Evolutionary conservation across 371 early-diverging fungal genomes (phyloP).

Genomic region (Lichtheimia ornata): DNA sequence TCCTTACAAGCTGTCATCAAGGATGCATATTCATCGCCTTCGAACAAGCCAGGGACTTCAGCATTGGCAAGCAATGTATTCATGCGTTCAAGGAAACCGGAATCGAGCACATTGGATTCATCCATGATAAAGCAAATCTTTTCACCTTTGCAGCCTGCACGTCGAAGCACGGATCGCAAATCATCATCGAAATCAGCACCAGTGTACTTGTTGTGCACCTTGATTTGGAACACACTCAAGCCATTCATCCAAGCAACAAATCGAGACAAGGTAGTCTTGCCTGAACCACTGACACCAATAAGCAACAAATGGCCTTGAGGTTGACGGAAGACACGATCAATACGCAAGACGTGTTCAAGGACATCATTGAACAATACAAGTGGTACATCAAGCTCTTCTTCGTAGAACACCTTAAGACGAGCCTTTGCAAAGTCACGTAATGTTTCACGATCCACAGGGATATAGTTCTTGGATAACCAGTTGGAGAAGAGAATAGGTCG

Average conservation of each 20-base stretch:
- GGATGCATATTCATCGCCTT: slow-evolving; percentile 96
- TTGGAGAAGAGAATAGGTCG: slow-evolving; percentile 97
- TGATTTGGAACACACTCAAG: slow-evolving; percentile 92
- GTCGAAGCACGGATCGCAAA: slow-evolving; percentile 85
- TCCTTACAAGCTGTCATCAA: slow-evolving; percentile 96
- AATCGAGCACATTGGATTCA: slow-evolving; percentile 95
- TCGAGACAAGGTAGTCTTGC: slow-evolving; percentile 95
- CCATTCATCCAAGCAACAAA: slow-evolving; percentile 99
- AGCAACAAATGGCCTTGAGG: slow-evolving; percentile 97
- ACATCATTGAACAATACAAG: slow-evolving; percentile 97
- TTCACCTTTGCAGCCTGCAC: slow-evolving; percentile 96
- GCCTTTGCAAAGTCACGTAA: slow-evolving; percentile 93
- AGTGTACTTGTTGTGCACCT: slow-evolving; percentile 94
- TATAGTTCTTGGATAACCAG: slow-evolving; percentile 94
- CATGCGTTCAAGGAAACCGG: slow-evolving; percentile 98
- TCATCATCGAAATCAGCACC: slow-evolving; percentile 98
- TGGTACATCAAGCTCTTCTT: slow-evolving; percentile 97
- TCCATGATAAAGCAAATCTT: slow-evolving; percentile 98
- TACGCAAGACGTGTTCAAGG: slow-evolving; percentile 95
- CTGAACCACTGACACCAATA: slow-evolving; percentile 96
- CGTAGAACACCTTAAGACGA: slow-evolving; percentile 96
- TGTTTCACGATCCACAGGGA: slow-evolving; percentile 86
- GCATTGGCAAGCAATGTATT: slow-evolving; percentile 98
- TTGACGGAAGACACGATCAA: slow-evolving; percentile 98
- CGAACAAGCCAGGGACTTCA: slow-evolving; percentile 98